These are phyloP conservation scores for Trichoderma lentiforme DNA, from an alignment of 2,329 filamentous ascomycete species.

Conservation along the genomic window DNA sequence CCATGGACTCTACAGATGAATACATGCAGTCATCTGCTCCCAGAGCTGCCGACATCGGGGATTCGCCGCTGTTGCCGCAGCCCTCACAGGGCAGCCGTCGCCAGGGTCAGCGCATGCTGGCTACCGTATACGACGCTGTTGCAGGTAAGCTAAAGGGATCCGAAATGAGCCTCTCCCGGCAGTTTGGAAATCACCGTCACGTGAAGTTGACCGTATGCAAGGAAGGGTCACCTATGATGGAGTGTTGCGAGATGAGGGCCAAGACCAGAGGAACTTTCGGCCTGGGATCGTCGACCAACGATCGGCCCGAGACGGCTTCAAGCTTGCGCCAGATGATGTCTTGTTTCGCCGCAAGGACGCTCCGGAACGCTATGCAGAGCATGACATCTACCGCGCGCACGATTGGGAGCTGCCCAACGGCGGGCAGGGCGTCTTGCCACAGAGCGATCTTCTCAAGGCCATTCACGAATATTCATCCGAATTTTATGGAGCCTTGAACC, in stretches of 20 bases:
- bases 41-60: neutral
- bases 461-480: slow-evolving; percentile 66
- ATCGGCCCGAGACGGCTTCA: slow-evolving; percentile 16
- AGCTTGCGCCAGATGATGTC: slow-evolving; percentile 64
- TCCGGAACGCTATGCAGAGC: slow-evolving; percentile 65
- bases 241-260: slow-evolving; percentile 23
- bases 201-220: slow-evolving; percentile 29
- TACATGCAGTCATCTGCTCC: neutral
- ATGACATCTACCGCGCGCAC: slow-evolving; percentile 68
- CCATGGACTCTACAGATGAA: slow-evolving; percentile 6
- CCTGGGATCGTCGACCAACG: slow-evolving; percentile 8
- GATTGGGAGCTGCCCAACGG: slow-evolving; percentile 50
- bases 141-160: slow-evolving; percentile 49
- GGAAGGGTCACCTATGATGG: slow-evolving; percentile 30
- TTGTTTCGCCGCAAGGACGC: slow-evolving; percentile 64
- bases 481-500: slow-evolving; percentile 54
- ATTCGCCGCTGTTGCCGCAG: slow-evolving; percentile 3
- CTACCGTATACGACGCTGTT: slow-evolving; percentile 70
- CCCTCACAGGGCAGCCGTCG: slow-evolving; percentile 9
- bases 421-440: slow-evolving; percentile 53
- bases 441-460: slow-evolving; percentile 66
- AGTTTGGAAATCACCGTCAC: slow-evolving; percentile 17
- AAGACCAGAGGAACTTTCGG: neutral
- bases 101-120: slow-evolving; percentile 32
- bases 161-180: slow-evolving; percentile 10